A percentile compares a stretch with the other conserved stretches of the same genome.
phyloP scores from a whole-genome alignment of 495 filamentous ascomycete genomes.

The Friedmanniomyces endolithicus region DNA sequence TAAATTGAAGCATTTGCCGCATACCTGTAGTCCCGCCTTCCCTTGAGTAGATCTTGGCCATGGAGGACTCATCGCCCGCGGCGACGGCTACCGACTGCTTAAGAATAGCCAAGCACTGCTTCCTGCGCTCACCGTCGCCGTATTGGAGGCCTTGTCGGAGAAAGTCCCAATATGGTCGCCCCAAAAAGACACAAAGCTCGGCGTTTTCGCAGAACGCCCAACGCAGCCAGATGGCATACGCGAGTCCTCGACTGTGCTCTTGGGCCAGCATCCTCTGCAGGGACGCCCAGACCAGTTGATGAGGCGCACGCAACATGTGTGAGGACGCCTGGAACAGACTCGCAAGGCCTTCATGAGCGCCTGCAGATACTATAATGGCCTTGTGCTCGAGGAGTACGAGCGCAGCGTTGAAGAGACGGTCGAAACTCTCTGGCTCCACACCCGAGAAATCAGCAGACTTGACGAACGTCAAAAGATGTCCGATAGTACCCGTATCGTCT shows the following conservation, averaged over 20 bases:
- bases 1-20: background rate
- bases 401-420: background rate
- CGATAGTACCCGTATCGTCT: background rate
- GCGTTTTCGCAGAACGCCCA: background rate
- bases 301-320: background rate
- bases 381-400: background rate
- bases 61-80: background rate
- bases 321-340: background rate
- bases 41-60: background rate
- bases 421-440: background rate
- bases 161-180: constrained; percentile 31
- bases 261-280: background rate
- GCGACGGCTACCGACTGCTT: constrained; percentile 26
- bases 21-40: background rate
- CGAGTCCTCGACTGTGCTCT: background rate
- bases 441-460: background rate
- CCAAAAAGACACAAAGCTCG: background rate
- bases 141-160: constrained; percentile 30
- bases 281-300: background rate
- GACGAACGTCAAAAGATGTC: background rate
- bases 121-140: constrained; percentile 34
- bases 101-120: constrained; percentile 35
- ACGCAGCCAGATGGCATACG: constrained; percentile 9
- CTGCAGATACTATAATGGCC: background rate
- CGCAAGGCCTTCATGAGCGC: background rate